Conservation (phyloP, 208 protist genomes). For the Phytomonas francai region DNA sequence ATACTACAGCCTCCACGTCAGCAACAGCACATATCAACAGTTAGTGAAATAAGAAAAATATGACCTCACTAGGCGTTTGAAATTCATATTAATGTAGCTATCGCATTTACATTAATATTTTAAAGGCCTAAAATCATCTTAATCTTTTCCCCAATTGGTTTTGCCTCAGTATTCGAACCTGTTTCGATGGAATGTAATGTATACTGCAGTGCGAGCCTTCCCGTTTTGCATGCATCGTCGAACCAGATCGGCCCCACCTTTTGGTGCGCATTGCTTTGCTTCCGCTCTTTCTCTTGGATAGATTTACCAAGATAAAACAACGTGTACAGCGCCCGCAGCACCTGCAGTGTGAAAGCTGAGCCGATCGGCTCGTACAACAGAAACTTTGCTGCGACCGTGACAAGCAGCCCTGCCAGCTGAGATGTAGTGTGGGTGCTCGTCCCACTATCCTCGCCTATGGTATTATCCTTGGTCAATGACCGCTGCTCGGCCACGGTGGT, state of each 20-base stretch:
- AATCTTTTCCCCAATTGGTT: background rate
- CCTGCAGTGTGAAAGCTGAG: background rate
- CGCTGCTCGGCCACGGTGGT: background rate
- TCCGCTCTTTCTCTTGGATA: background rate
- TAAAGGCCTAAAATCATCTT: background rate
- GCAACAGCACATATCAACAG: background rate
- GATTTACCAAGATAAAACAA: background rate
- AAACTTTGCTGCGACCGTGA: background rate
- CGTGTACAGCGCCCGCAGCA: background rate
- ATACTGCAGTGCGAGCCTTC: background rate
- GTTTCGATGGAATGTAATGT: constrained; percentile 20
- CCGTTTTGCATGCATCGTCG: constrained; percentile 1
- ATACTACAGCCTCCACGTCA: background rate
- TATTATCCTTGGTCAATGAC: background rate
- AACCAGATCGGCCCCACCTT: background rate
- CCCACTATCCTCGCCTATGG: background rate
- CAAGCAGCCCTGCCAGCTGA: background rate
- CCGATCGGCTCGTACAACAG: background rate
- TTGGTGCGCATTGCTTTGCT: constrained; percentile 1
- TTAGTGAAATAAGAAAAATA: background rate
- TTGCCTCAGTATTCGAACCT: constrained; percentile 9
- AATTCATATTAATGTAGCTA: background rate
- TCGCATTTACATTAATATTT: background rate
- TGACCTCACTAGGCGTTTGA: background rate
- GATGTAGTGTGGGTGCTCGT: background rate